phyloP scores from a whole-genome alignment of 106 monocot species.

The Acanthochlamys bracteata region DNA sequence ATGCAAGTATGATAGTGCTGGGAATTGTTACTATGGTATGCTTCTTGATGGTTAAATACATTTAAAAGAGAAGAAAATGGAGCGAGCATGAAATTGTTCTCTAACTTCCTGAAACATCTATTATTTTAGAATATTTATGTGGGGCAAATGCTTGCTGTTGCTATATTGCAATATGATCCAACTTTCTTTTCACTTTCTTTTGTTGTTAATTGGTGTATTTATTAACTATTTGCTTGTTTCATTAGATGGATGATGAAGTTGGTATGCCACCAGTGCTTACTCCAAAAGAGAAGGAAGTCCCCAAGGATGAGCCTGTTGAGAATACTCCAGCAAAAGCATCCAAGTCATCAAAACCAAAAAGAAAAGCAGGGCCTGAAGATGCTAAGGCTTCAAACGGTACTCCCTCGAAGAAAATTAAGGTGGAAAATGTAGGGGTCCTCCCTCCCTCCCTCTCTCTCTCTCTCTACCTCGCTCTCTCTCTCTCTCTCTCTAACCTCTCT shows the following conservation, averaged over 20 bases:
- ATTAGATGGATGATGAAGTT: conserved; percentile 78
- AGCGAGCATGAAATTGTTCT: too few species aligned
- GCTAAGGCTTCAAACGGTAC: conserved; percentile 27
- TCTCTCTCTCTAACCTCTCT: neutral
- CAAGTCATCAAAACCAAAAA: conserved; percentile 78
- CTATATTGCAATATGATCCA: too few species aligned
- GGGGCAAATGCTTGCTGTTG: too few species aligned
- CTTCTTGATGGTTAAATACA: too few species aligned
- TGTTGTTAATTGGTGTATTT: too few species aligned
- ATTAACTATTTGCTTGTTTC: neutral
- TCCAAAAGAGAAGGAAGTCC: conserved; percentile 71
- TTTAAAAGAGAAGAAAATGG: too few species aligned
- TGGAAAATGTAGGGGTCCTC: conserved; percentile 31
- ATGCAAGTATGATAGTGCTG: too few species aligned
- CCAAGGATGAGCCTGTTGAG: conserved; percentile 75
- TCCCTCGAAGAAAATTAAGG: conserved; percentile 63
- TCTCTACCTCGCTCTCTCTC: neutral
- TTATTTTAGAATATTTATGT: too few species aligned
- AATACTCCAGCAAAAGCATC: conserved; percentile 43
- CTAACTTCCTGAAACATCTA: too few species aligned
- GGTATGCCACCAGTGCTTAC: conserved; percentile 71
- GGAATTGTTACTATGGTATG: too few species aligned
- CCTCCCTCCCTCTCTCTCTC: neutral
- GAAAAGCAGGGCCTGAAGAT: conserved; percentile 73
- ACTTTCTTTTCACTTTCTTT: too few species aligned